phyloP scores from a whole-genome alignment of 371 early-diverging fungal species.

The Saksenaea oblongispora region DNA sequence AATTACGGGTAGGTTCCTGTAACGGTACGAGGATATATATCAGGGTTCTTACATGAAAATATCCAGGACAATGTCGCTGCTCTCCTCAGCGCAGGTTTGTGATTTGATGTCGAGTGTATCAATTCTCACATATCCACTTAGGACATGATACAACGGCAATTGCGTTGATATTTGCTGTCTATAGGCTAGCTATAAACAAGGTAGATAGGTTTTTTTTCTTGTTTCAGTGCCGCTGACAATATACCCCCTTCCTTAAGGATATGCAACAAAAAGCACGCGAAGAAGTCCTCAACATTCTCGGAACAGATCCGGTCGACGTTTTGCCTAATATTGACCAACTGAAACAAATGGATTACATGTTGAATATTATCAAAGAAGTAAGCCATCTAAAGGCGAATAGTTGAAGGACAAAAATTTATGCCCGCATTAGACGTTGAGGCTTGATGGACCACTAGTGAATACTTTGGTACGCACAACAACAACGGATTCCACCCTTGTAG shows the following conservation, averaged over 20 bases:
- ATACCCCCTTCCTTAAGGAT: constrained; percentile 1
- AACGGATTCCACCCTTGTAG: constrained; percentile 11
- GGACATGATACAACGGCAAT: constrained; percentile 25
- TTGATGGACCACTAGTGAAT: constrained; percentile 20
- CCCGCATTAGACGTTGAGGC: constrained; percentile 37
- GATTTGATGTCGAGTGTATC: constrained; percentile 4
- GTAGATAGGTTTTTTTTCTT: constrained; percentile 1
- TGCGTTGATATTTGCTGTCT: constrained; percentile 19
- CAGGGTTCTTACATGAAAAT: background rate
- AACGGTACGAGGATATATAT: constrained; percentile 3
- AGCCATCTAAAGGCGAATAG: background rate
- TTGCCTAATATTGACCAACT: constrained; percentile 18
- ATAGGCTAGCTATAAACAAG: constrained; percentile 28
- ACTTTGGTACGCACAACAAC: background rate
- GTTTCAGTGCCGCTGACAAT: background rate
- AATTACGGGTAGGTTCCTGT: constrained; percentile 22
- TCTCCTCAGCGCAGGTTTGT: constrained; percentile 34
- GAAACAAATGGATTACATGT: constrained; percentile 16
- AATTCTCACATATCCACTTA: constrained; percentile 6
- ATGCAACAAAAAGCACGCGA: constrained; percentile 30
- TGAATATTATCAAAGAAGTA: constrained; percentile 25
- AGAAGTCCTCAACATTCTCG: constrained; percentile 23
- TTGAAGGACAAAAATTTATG: background rate
- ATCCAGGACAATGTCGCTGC: constrained; percentile 19
- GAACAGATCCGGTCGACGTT: constrained; percentile 15